These are phyloP conservation scores for Solanum chiquidenum DNA, from an alignment of 257 asterid genomes.

Conservation along the genomic window DNA sequence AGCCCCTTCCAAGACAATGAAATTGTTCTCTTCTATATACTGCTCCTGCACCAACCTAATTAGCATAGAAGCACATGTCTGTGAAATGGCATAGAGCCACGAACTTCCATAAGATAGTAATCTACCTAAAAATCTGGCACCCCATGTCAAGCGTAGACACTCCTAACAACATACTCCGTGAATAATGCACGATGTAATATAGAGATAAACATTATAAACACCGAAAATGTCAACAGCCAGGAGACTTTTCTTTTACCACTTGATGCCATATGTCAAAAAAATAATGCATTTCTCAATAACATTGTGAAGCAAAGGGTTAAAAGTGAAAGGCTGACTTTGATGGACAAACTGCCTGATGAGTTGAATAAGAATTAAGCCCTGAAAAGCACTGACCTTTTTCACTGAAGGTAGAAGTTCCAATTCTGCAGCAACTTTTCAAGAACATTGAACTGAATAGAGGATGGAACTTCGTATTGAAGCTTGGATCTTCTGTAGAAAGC, in stretches of 20 bases:
- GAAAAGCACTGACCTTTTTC: neutral
- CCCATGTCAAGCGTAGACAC: neutral
- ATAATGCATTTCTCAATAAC: neutral
- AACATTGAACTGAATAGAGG: neutral
- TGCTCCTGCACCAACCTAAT: neutral
- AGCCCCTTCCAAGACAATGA: neutral
- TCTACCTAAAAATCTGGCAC: neutral
- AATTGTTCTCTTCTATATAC: neutral
- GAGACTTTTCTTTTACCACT: neutral
- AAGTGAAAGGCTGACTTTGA: neutral
- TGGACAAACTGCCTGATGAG: neutral
- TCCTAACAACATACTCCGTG: neutral
- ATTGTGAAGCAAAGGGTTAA: neutral
- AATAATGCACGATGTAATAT: neutral
- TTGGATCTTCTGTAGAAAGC: neutral
- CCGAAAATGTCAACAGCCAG: neutral
- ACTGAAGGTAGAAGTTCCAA: neutral
- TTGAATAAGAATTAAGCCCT: neutral
- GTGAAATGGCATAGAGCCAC: neutral
- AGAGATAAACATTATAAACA: neutral
- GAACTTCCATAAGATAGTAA: neutral
- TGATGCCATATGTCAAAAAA: neutral
- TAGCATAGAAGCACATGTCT: neutral
- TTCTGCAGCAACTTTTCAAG: neutral
- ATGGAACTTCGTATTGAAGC: neutral